A percentile compares a stretch with the other conserved stretches of the same genome.
These are phyloP conservation scores for Larix kaempferi DNA, from an alignment of 75 land plant genomes.

Conservation along the genomic window DNA sequence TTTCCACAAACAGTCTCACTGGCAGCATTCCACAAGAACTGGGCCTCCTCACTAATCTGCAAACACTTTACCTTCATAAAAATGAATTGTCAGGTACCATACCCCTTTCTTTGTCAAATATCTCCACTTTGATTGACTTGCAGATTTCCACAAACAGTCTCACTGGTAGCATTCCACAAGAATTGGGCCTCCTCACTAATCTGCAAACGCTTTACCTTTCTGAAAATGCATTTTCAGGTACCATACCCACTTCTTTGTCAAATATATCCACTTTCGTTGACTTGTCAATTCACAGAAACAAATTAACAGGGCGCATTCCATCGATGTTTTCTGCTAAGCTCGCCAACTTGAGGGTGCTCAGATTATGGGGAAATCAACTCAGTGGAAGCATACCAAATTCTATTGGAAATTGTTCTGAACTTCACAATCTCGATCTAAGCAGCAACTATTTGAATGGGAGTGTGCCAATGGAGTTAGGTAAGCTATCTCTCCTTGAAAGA, in stretches of 20 bases:
- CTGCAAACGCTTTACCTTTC: conserved; percentile 26
- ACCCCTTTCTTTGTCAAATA: conserved; percentile 53
- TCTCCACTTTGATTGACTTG: conserved; percentile 36
- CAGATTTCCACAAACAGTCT: conserved; percentile 42
- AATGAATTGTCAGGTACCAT: conserved; percentile 53
- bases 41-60: too few species aligned
- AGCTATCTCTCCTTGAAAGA: conserved; percentile 9
- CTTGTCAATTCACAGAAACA: conserved; percentile 28
- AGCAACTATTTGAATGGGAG: conserved; percentile 18
- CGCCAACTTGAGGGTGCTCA: conserved; percentile 13
- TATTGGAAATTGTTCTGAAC: conserved; percentile 17
- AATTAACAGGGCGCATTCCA: conserved; percentile 28
- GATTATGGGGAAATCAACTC: conserved; percentile 34
- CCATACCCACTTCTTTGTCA: conserved; percentile 25
- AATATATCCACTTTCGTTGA: conserved; percentile 21
- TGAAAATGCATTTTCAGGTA: conserved; percentile 31
- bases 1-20: conserved; percentile 44
- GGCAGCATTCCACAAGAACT: too few species aligned
- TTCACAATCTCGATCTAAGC: conserved; percentile 9
- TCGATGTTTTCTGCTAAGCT: conserved; percentile 17
- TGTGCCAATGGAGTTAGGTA: conserved; percentile 8
- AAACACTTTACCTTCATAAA: too few species aligned
- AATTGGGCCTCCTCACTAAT: conserved; percentile 21
- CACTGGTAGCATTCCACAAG: conserved; percentile 34
- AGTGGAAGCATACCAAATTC: conserved; percentile 36